Percentiles rank a stretch among this genome's conserved stretches.
These are phyloP conservation scores for Aspergillus spinulosporus DNA, from an alignment of 2,329 filamentous ascomycete genomes.

Conservation along the genomic window DNA sequence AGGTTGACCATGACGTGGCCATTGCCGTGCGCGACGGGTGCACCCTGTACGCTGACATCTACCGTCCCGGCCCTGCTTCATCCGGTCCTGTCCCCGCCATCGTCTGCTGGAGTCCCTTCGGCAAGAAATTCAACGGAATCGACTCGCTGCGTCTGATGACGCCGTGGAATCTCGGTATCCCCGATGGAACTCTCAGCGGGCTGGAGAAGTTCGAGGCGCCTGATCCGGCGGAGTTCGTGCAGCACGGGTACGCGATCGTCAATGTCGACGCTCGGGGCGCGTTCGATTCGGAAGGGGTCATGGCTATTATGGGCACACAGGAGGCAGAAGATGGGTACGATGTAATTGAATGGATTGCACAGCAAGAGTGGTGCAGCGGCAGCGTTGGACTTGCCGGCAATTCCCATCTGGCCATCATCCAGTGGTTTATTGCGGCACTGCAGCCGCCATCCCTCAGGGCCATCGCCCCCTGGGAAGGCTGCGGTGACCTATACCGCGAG, in stretches of 20 bases:
- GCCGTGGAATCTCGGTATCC: slow-evolving; percentile 17
- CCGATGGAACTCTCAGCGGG: slow-evolving; percentile 19
- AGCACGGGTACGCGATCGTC: slow-evolving; percentile 32
- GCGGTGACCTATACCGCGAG: slow-evolving; percentile 50
- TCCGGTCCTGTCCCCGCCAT: slow-evolving; percentile 27
- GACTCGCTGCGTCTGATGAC: slow-evolving; percentile 18
- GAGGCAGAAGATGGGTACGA: slow-evolving; percentile 32
- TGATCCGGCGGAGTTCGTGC: slow-evolving; percentile 34
- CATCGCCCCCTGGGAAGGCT: slow-evolving; percentile 51
- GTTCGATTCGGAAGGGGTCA: slow-evolving; percentile 30
- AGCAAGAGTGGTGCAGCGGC: slow-evolving; percentile 28
- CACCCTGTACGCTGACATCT: slow-evolving; percentile 28
- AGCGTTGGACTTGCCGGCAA: slow-evolving; percentile 23
- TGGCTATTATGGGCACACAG: slow-evolving; percentile 26
- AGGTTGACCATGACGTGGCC: slow-evolving; percentile 25
- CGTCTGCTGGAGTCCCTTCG: slow-evolving; percentile 30
- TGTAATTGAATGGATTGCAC: slow-evolving; percentile 23
- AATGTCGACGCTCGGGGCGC: slow-evolving; percentile 32
- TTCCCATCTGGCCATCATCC: slow-evolving; percentile 41
- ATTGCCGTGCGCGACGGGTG: slow-evolving; percentile 30
- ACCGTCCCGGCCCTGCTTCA: slow-evolving; percentile 20
- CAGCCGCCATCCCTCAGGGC: slow-evolving; percentile 44
- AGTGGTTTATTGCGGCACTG: slow-evolving; percentile 46
- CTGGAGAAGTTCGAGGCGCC: slow-evolving; percentile 29
- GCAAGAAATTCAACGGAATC: slow-evolving; percentile 27